Percentiles rank a stretch among this genome's conserved stretches.
Evolutionary conservation across 2,329 filamentous ascomycete genomes (phyloP).

Genomic region (Paramyrothecium sp.): DNA sequence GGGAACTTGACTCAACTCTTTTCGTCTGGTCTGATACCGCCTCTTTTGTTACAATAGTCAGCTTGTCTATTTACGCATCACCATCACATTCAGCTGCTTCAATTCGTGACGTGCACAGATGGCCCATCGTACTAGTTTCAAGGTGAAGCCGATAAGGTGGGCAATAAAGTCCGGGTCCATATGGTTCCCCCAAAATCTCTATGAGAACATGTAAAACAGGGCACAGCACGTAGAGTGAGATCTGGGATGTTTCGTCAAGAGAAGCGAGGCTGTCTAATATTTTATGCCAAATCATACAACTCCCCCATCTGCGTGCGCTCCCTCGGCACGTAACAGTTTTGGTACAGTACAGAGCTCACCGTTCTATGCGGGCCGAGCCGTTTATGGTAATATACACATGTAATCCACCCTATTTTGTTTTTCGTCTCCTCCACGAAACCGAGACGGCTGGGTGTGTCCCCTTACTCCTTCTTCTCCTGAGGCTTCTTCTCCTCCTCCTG

Average conservation of each 20-base stretch:
- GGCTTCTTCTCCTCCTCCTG: conserved; percentile 9
- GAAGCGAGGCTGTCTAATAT: background rate
- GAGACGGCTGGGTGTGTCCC: background rate
- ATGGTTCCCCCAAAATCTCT: too few species aligned
- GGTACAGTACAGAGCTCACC: background rate
- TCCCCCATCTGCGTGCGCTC: background rate
- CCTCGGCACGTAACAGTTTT: background rate
- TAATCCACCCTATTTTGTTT: background rate
- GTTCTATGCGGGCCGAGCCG: background rate
- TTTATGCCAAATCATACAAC: background rate
- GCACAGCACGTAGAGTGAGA: background rate
- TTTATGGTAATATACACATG: background rate
- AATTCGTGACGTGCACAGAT: too few species aligned
- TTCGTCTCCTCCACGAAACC: background rate
- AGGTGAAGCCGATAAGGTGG: too few species aligned
- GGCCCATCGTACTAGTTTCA: too few species aligned
- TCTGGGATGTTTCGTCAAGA: background rate
- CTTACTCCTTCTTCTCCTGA: conserved; percentile 7
- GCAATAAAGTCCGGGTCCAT: too few species aligned
- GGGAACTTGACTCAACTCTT: background rate
- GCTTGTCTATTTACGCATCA: background rate
- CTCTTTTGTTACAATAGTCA: background rate
- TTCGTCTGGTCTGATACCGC: background rate
- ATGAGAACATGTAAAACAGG: too few species aligned
- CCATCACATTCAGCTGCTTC: background rate